Base-by-base conservation (phyloP, 2,329 filamentous ascomycete species). In the Colletotrichum plurivorum region DNA sequence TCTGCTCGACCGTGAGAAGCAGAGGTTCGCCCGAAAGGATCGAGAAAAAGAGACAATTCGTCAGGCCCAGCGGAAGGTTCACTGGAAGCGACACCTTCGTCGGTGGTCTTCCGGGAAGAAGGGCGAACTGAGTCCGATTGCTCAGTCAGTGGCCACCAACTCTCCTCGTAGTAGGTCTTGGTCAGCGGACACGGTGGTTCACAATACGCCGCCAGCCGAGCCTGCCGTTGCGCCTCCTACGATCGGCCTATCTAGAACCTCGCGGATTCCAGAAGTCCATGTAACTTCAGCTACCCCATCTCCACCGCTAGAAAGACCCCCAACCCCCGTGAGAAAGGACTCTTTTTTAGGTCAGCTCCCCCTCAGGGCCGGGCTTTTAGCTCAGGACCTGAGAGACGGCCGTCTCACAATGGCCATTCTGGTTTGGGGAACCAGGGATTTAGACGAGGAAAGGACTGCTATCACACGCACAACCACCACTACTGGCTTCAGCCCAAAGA, bases 381-480 rank as follows among this genome's bases (percentile, higher is more conserved):
- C 39, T 31, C 43, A 41, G 31, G 43, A 58, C 20, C 43, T 39
- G 25, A 25, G 16, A 20, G 51, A 43, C 62, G 39, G 36, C 49
- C 43, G n/a, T 22, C 43, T 46, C 20, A 31, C 43, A 20, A 18
- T 36, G 43, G 52, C 36, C 39, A 48, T 12, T 9, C 20, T n/a
- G 45, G n/a, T 15, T 31, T 52, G 39, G 18, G 27, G 51, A 49
- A 51, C 15, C 16, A n/a, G n/a, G 36, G 54, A 12, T n/a, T 22
- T 15, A 18, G 49, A 72, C 31, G 31, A 57, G 73, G 71, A 20
- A 45, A 73, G 70, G 74, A 86, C 71, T 88, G 87, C 73, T 72
- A 88, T 67, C 88, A 90, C 76, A 88, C 84, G 71, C 88, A 90
- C 73, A 87, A 90, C 73, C 88, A 90, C 76, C 88, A 90, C 79